These are phyloP conservation scores for Lagerstroemia speciosa DNA, from an alignment of 345 rosid species.

Conservation along the genomic window DNA sequence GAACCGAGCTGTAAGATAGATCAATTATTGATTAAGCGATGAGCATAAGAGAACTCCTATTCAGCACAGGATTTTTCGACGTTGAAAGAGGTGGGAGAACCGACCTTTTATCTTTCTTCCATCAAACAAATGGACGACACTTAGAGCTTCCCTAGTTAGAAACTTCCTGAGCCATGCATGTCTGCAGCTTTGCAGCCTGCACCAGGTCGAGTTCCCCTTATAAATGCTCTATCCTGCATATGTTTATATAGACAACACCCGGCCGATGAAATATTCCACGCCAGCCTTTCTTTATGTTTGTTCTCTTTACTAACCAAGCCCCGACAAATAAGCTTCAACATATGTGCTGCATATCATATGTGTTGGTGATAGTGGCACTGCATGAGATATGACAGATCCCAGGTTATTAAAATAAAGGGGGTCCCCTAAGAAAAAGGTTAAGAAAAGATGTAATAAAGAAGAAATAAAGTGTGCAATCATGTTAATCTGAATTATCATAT, in stretches of 20 bases:
- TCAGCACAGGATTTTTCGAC: background rate
- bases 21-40: too few species aligned
- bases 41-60: background rate
- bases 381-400: too few species aligned
- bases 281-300: background rate
- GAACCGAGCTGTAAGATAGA: background rate
- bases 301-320: too few species aligned
- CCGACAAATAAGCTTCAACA: background rate
- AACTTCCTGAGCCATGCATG: background rate
- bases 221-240: background rate
- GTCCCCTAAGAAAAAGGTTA: too few species aligned
- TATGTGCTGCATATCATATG: too few species aligned
- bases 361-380: too few species aligned
- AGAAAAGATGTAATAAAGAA: too few species aligned
- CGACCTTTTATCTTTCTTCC: background rate
- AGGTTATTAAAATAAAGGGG: too few species aligned
- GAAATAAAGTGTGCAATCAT: too few species aligned
- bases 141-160: background rate
- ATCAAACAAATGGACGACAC: background rate
- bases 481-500: too few species aligned
- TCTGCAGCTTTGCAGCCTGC: background rate
- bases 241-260: background rate
- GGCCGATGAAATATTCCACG: background rate
- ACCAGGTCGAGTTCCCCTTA: background rate
- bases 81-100: background rate